A percentile compares a stretch with the other conserved stretches of the same genome.
phyloP scores from a whole-genome alignment of 257 asterid genomes.

The Coffea canephora region DNA sequence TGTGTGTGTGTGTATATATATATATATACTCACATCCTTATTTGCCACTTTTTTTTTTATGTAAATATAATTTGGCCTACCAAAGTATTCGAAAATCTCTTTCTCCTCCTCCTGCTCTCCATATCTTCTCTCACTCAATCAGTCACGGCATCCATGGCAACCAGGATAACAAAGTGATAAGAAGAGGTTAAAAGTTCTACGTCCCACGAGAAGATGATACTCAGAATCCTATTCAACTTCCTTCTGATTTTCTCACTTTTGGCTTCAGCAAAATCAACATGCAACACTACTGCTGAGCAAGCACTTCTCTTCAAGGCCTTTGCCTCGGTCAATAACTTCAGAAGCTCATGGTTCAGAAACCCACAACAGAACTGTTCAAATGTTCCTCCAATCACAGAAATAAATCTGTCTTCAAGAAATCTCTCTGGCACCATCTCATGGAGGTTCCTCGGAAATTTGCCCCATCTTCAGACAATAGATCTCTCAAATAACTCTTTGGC shows the following conservation, averaged over 20 bases:
- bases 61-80: not conserved
- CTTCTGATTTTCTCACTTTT: slow-evolving; percentile 33
- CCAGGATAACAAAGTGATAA: not conserved
- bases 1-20: no score
- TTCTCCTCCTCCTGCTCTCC: not conserved
- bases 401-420: slow-evolving; percentile 55
- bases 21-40: not conserved
- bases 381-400: slow-evolving; percentile 34
- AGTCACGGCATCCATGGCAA: not conserved
- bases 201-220: slow-evolving; percentile 29
- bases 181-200: not conserved
- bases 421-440: slow-evolving; percentile 72
- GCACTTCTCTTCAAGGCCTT: slow-evolving; percentile 56
- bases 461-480: slow-evolving; percentile 58
- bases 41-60: not conserved
- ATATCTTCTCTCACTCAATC: not conserved
- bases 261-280: slow-evolving; percentile 36
- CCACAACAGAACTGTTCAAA: slow-evolving; percentile 37
- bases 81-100: not conserved
- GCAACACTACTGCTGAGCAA: slow-evolving; percentile 48
- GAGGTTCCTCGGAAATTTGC: slow-evolving; percentile 58
- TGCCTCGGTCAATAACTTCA: slow-evolving; percentile 69
- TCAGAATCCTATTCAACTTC: slow-evolving; percentile 33
- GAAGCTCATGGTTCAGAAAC: slow-evolving; percentile 46
- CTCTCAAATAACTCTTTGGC: slow-evolving; percentile 69